phyloP scores from a whole-genome alignment of 2,329 filamentous ascomycete species.

The Colletotrichum trifolii region DNA sequence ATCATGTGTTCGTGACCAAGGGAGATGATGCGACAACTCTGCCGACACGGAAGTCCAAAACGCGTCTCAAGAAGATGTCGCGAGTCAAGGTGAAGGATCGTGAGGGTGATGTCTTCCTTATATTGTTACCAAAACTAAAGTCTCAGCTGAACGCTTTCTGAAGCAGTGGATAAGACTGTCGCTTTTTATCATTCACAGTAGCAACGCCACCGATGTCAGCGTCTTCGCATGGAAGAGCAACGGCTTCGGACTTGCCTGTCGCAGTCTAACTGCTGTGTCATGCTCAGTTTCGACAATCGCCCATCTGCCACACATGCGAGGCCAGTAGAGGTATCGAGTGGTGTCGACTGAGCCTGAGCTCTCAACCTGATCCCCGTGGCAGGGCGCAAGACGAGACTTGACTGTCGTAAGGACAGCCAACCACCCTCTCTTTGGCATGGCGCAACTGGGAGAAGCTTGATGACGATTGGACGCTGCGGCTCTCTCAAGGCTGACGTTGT shows the following conservation, averaged over 20 bases:
- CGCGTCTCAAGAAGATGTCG: neutral
- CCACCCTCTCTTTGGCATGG: too few relatives aligned
- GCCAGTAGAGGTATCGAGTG: neutral
- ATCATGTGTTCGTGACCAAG: neutral
- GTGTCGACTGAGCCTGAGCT: neutral
- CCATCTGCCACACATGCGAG: neutral
- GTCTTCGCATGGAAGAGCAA: neutral
- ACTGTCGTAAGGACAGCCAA: neutral
- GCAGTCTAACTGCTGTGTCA: too few relatives aligned
- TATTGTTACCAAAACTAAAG: too few relatives aligned
- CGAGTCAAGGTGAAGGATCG: too few relatives aligned
- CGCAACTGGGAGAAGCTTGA: too few relatives aligned
- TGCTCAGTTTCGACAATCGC: too few relatives aligned
- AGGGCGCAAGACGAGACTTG: neutral
- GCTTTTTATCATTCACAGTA: neutral
- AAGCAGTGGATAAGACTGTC: neutral
- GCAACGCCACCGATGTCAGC: constrained; percentile 15
- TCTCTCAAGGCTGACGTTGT: neutral
- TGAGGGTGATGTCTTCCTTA: neutral
- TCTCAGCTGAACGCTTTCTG: neutral
- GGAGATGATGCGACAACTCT: too few relatives aligned
- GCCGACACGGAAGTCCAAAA: too few relatives aligned
- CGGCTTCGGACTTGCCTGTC: too few relatives aligned
- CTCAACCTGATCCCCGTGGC: neutral
- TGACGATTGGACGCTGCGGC: too few relatives aligned